Evolutionary conservation across 768 basidiomycete genomes (phyloP), one percentile per base, ranked within the genome.

Genomic region (Pisolithus orientalis): DNA sequence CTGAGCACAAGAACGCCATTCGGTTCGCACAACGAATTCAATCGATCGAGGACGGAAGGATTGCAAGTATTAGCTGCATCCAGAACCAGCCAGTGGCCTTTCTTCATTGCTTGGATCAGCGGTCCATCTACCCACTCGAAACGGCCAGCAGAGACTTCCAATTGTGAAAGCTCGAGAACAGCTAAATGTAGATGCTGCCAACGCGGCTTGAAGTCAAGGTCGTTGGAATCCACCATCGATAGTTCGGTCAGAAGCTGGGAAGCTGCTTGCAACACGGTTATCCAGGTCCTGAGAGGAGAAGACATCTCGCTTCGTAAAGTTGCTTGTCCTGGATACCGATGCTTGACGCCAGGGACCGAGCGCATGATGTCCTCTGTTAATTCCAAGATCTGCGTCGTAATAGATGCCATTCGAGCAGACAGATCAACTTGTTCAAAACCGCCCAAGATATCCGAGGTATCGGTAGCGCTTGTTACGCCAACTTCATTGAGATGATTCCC

Each of bases 101-200:
- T 70, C 64, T 85, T 90, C 74, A 98, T 82, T 2, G 96, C 94
- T 44, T 73, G 78, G 45, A 96, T 75, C 28, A 99, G 75, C 8
- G 94, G 91, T 0, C 96, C 96, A 65, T 99, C 95, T 3, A 94
- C 76, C 96, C 96, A 99, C 62, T 90, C 88, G 62, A 99, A 96
- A 14, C 77, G 79, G 34, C 85, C 82, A 9, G 65, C 65, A 13
- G 61, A 57, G 5, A 70, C 66, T 13, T 60, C 53, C 24, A 59
- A 52, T 53, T 58, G 49, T 2, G 47, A 37, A 29, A 72, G 53
- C 7, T 56, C 54, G 28, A 49, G 55, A 29, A 74, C 37, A 49
- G 59, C 63, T 5, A 39, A 50, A 4, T 59, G 50, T 43, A 70
- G 37, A 32, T 52, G 46, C 34, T 52, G 55, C 39, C 44, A 53